These are phyloP conservation scores for Trichoderma sp. DNA, from an alignment of 2,329 filamentous ascomycete species.

Conservation along the genomic window DNA sequence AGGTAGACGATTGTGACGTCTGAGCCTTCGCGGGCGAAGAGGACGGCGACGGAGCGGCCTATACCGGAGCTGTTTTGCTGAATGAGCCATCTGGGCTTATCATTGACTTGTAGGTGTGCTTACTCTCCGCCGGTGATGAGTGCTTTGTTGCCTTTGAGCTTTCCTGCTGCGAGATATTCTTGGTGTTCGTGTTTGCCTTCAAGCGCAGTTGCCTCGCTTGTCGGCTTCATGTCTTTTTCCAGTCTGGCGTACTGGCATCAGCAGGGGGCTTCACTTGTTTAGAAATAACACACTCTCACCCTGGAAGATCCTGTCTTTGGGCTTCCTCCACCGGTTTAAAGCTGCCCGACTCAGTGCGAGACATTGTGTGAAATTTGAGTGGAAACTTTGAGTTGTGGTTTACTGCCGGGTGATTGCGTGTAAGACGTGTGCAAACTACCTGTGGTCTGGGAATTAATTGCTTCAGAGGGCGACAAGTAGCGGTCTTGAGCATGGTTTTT, in stretches of 20 bases:
- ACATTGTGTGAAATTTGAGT: slow-evolving; percentile 30
- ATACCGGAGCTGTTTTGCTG: slow-evolving; percentile 56
- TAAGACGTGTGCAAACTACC: background rate
- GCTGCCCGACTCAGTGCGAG: slow-evolving; percentile 10
- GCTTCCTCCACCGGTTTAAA: slow-evolving; percentile 35
- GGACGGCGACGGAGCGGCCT: slow-evolving; percentile 71
- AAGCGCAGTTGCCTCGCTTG: slow-evolving; percentile 44
- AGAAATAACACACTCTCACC: slow-evolving; percentile 31
- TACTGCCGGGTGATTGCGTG: background rate
- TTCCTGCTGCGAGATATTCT: slow-evolving; percentile 72
- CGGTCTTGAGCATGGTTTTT: background rate
- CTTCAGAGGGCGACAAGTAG: background rate
- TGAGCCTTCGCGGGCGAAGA: slow-evolving; percentile 81
- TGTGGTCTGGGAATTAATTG: background rate
- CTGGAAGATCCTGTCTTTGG: slow-evolving; percentile 43
- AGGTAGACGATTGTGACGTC: slow-evolving; percentile 73
- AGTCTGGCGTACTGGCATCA: slow-evolving; percentile 28
- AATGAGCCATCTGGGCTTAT: background rate
- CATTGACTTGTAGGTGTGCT: slow-evolving; percentile 30
- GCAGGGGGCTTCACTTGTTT: too few relatives aligned
- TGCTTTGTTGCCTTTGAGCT: slow-evolving; percentile 73
- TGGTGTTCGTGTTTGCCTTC: slow-evolving; percentile 42
- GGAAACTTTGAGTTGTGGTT: background rate
- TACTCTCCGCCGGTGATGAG: slow-evolving; percentile 78
- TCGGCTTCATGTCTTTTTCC: slow-evolving; percentile 43